These are phyloP conservation scores for Lathyrus tuberosus DNA, from an alignment of 306 rosid genomes.

Conservation along the genomic window DNA sequence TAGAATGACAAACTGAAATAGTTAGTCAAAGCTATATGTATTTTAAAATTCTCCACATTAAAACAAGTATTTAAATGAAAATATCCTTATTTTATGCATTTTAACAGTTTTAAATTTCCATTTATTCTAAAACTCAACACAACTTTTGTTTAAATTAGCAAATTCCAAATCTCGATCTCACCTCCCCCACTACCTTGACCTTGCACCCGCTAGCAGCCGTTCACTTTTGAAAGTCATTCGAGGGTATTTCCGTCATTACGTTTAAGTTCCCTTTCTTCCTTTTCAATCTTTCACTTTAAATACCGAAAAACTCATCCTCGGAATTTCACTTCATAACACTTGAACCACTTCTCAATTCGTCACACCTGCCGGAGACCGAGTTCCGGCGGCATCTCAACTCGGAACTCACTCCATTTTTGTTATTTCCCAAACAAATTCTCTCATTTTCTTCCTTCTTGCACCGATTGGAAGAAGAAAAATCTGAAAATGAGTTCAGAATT, in stretches of 20 bases:
- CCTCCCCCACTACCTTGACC: conserved; percentile 29
- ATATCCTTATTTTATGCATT: background rate
- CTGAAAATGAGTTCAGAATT: conserved; percentile 60
- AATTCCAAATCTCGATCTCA: conserved; percentile 24
- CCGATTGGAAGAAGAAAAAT: conserved; percentile 1
- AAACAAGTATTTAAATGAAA: background rate
- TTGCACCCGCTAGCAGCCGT: conserved; percentile 35
- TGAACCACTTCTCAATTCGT: background rate
- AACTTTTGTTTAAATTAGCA: background rate
- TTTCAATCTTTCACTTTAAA: conserved; percentile 32
- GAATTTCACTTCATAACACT: background rate
- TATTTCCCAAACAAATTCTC: background rate
- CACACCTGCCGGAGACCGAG: conserved; percentile 38
- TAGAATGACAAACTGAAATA: background rate
- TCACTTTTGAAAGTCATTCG: conserved; percentile 25
- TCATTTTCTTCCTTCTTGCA: background rate
- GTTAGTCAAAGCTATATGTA: conserved; percentile 3
- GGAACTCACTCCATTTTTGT: conserved; percentile 15
- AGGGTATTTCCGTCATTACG: conserved; percentile 45
- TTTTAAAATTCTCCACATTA: background rate
- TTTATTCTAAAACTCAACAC: background rate
- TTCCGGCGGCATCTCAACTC: conserved; percentile 42
- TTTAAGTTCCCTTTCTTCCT: background rate
- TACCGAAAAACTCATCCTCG: background rate
- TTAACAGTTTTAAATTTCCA: background rate